These are phyloP conservation scores for Alternaria incomplexa DNA, from an alignment of 2,329 filamentous ascomycete genomes.

Conservation along the genomic window DNA sequence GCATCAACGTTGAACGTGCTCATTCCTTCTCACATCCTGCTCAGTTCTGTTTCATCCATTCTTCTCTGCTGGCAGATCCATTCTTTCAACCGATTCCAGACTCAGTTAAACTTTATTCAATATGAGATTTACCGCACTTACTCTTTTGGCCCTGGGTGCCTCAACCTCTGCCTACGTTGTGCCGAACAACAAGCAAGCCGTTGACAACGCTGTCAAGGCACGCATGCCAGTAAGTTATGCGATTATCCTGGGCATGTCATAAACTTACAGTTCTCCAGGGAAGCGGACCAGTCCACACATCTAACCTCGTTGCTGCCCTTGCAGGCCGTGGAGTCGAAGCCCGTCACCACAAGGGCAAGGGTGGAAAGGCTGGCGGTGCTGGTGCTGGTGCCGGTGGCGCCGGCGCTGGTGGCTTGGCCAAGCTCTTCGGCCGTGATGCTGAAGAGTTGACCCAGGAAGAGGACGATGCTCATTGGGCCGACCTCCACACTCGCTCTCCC, in stretches of 20 bases:
- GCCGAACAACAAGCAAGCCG: conserved; percentile 24
- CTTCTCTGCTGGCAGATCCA: conserved; percentile 40
- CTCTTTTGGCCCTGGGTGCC: conserved; percentile 42
- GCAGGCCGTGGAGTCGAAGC: conserved; percentile 21
- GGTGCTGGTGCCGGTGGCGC: background rate
- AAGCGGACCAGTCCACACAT: conserved; percentile 27
- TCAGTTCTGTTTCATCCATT: conserved; percentile 34
- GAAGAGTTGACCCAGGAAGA: background rate
- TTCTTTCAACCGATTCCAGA: conserved; percentile 22
- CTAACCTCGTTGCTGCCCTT: conserved; percentile 31
- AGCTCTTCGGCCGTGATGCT: background rate
- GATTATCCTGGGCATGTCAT: background rate
- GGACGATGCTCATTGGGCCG: background rate
- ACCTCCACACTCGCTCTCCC: background rate
- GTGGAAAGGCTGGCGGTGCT: conserved; percentile 1
- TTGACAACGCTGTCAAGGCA: conserved; percentile 32
- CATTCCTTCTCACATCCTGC: conserved; percentile 41
- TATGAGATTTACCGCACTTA: conserved; percentile 39
- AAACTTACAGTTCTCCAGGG: conserved; percentile 24
- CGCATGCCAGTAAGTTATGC: conserved; percentile 32
- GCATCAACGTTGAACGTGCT: conserved; percentile 41
- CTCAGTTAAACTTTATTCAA: conserved; percentile 24
- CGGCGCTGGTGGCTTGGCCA: background rate
- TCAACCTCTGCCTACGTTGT: conserved; percentile 43
- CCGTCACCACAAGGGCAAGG: conserved; percentile 26